Conservation (phyloP, 495 filamentous ascomycete species). For the Penicillium samsonianum region DNA sequence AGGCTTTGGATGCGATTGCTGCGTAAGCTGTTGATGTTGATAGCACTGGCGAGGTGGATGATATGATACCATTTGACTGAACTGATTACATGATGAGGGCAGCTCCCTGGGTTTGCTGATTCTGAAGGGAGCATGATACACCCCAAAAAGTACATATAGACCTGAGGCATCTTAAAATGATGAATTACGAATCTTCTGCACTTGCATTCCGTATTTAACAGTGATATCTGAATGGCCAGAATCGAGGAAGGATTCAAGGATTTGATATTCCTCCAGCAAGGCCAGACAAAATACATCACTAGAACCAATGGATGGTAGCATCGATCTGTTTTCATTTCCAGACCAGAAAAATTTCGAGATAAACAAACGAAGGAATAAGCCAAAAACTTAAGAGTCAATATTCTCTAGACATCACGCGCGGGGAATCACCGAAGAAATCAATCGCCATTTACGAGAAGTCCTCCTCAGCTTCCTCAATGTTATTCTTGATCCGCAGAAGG, state of each 20-base stretch:
- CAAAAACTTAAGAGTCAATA: constrained; percentile 13
- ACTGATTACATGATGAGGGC: constrained; percentile 32
- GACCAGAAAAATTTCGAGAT: constrained; percentile 1
- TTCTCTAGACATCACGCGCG: constrained; percentile 25
- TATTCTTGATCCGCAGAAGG: constrained; percentile 76
- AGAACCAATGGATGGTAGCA: neutral
- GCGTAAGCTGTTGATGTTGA: constrained; percentile 21
- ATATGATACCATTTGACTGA: constrained; percentile 33
- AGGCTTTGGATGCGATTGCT: constrained; percentile 48
- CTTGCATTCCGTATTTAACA: neutral
- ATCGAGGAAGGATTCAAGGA: neutral
- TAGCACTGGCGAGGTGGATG: constrained; percentile 21
- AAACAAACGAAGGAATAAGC: constrained; percentile 10
- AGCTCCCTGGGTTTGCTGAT: constrained; percentile 10
- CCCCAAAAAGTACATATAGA: constrained; percentile 37
- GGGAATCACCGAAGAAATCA: constrained; percentile 29
- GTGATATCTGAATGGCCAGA: neutral
- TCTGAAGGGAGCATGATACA: constrained; percentile 23
- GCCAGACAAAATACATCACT: neutral
- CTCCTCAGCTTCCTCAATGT: constrained; percentile 73
- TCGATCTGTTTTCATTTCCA: constrained; percentile 13
- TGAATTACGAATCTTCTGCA: constrained; percentile 38
- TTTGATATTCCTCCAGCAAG: neutral
- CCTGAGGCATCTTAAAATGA: constrained; percentile 33
- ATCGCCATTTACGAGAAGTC: constrained; percentile 61